These are phyloP conservation scores for Leccinum uliginosum DNA, from an alignment of 768 basidiomycete species.

Conservation along the genomic window DNA sequence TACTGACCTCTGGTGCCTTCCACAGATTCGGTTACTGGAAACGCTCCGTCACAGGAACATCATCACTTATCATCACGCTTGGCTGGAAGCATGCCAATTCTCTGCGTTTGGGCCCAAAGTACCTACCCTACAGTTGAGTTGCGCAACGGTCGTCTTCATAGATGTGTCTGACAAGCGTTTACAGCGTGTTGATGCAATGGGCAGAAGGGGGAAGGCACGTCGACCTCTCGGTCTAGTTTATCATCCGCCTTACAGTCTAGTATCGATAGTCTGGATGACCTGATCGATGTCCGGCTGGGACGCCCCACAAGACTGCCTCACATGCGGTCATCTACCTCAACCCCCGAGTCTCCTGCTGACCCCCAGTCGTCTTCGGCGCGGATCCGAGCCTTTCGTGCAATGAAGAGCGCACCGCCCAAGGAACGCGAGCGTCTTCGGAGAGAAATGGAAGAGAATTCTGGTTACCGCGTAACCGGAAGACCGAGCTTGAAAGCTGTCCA, in stretches of 20 bases:
- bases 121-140: slow-evolving; percentile 77
- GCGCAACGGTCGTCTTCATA: not conserved
- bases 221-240: not conserved
- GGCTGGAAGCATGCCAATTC: slow-evolving; percentile 85
- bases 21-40: slow-evolving; percentile 81
- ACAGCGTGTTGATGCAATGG: slow-evolving; percentile 88
- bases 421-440: slow-evolving; percentile 59
- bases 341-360: slow-evolving; percentile 31
- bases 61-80: slow-evolving; percentile 92
- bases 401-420: slow-evolving; percentile 59
- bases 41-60: slow-evolving; percentile 88
- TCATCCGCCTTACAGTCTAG: not conserved
- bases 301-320: slow-evolving; percentile 43
- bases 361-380: slow-evolving; percentile 61
- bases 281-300: slow-evolving; percentile 77
- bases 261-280: slow-evolving; percentile 64
- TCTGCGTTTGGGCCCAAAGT: slow-evolving; percentile 86
- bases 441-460: slow-evolving; percentile 39
- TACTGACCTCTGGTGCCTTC: not conserved
- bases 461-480: slow-evolving; percentile 22
- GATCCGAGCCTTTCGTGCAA: slow-evolving; percentile 70
- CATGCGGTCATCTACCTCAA: slow-evolving; percentile 31
- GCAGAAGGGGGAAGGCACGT: slow-evolving; percentile 75
- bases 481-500: slow-evolving; percentile 71
- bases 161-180: not conserved